These are phyloP conservation scores for Xanthoparmelia taractica DNA, from an alignment of 495 filamentous ascomycete species.

Conservation along the genomic window DNA sequence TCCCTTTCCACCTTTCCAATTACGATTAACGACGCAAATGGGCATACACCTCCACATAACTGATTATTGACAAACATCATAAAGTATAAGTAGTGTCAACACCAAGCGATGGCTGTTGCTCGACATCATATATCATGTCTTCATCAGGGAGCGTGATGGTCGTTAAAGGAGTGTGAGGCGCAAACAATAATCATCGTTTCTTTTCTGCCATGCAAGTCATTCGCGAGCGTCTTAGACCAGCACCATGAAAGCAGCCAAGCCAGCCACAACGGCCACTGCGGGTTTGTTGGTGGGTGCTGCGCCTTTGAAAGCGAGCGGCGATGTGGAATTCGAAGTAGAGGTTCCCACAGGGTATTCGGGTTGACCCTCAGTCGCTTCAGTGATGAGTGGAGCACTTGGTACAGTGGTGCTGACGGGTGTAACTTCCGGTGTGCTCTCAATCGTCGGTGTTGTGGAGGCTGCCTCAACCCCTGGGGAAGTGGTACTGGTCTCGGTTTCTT, in stretches of 20 bases:
- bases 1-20: neutral
- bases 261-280: constrained; percentile 8
- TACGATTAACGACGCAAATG: neutral
- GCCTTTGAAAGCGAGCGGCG: constrained; percentile 9
- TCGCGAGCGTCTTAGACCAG: neutral
- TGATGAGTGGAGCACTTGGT: neutral
- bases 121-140: constrained; percentile 9
- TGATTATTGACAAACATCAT: neutral
- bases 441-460: neutral
- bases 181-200: constrained; percentile 11
- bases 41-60: neutral
- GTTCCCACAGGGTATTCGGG: constrained; percentile 10
- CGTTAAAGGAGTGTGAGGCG: neutral
- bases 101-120: neutral
- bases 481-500: neutral
- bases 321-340: constrained; percentile 4
- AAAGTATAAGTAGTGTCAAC: constrained; percentile 5
- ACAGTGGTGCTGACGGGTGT: neutral
- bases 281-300: constrained; percentile 14
- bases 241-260: constrained; percentile 12
- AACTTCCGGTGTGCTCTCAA: neutral
- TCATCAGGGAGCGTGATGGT: constrained; percentile 12
- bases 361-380: constrained; percentile 18
- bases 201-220: constrained; percentile 22
- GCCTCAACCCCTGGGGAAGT: neutral